Base-by-base conservation (phyloP, 495 filamentous ascomycete species). In the Penicillium longicatenatum region DNA sequence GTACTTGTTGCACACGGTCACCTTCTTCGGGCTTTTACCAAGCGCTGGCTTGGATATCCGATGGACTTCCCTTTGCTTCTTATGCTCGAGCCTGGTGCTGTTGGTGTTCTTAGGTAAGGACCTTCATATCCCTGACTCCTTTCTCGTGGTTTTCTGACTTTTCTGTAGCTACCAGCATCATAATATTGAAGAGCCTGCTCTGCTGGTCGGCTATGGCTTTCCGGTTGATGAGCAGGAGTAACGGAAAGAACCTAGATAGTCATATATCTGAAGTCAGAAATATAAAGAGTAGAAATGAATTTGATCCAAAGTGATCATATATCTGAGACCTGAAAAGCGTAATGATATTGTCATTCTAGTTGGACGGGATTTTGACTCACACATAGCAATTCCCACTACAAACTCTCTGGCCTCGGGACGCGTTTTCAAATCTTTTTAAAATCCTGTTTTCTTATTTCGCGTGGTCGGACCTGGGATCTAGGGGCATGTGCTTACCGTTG, bases 11-110 rank as follows among this genome's bases (percentile, higher is more conserved):
- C 87, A 3, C 91, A 95, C 67, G 91, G 91, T 2, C 91, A 91
- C 67, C 84, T 92, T 12, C 77, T 92, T 6, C 80, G 90, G 41
- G 88, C 87, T 0, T 93, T 95, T 66, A 84, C 85, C 8, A 90
- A 91, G 79, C 74, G 91, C 12, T 95, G 90, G 91, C 73, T 87
- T 3, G 75, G 79, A 1, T 85, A 88, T 67, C 78, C 83, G 6
- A 67, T 92, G 51, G 80, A 82, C 7, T 81, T 84, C 50, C 84
- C 85, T 4, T 78, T 90, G 6, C 76, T 82, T 4, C 82, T 92
- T 75, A 77, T 93, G 70, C 72, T 93, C 3, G 86, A 89, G 60
- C 89, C 90, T 2, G 90, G 90, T 4, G 90, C 86, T 48, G 84
- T 93, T 19, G 89, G 85, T 3, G 84, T 88, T 1, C 68, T 93